These are phyloP conservation scores for Picochlorum sp. DNA, from an alignment of 139 green algal genomes.

Conservation along the genomic window DNA sequence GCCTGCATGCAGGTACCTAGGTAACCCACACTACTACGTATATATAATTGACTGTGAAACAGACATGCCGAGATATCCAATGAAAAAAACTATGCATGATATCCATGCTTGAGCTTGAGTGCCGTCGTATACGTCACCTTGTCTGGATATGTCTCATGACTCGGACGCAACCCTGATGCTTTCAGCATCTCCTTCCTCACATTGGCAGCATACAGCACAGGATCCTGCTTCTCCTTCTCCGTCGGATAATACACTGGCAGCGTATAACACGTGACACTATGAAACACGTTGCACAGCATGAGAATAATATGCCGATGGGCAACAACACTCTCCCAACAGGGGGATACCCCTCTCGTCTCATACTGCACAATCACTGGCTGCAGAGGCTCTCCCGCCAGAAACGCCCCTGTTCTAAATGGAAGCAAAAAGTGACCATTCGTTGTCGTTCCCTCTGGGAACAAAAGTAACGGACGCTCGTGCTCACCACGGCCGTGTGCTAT, in stretches of 20 bases:
- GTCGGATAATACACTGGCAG: conserved; percentile 73
- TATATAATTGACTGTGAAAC: not conserved
- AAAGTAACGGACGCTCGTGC: conserved; percentile 1
- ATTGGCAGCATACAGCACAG: conserved; percentile 61
- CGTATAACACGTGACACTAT: conserved; percentile 46
- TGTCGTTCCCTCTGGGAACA: conserved; percentile 70
- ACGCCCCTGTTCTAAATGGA: conserved; percentile 84
- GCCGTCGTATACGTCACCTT: conserved; percentile 40
- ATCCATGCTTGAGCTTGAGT: conserved; percentile 14
- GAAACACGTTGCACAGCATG: conserved; percentile 45
- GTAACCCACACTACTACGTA: no score
- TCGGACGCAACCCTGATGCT: conserved; percentile 16
- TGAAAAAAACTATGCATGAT: not conserved
- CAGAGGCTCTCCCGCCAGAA: conserved; percentile 77
- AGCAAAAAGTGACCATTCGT: conserved; percentile 83
- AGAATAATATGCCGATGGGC: conserved; percentile 63
- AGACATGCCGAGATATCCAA: not conserved
- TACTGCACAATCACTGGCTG: conserved; percentile 75
- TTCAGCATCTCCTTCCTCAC: conserved; percentile 46
- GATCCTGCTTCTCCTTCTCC: conserved; percentile 47
- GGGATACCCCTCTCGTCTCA: conserved; percentile 42
- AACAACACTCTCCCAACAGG: conserved; percentile 72
- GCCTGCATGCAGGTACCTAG: no score
- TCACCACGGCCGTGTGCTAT: conserved; percentile 13
- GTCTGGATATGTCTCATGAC: conserved; percentile 29